phyloP scores from a whole-genome alignment of 352 stramenopile genomes.

The Aphanomyces euteiches region DNA sequence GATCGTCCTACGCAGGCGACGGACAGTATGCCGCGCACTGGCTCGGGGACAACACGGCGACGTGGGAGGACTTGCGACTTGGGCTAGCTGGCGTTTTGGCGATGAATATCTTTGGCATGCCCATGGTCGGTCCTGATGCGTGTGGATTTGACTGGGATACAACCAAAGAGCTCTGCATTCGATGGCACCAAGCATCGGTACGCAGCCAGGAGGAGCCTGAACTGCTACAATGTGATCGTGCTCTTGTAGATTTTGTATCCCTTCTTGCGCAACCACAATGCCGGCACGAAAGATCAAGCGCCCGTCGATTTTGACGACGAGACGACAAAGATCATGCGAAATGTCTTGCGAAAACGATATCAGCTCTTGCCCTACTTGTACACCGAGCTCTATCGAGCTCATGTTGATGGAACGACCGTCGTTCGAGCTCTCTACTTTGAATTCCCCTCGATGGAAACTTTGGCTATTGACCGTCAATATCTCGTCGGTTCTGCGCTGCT shows the following conservation, averaged over 20 bases:
- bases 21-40: conserved; percentile 64
- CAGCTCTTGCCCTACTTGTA: conserved; percentile 77
- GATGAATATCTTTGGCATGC: conserved; percentile 72
- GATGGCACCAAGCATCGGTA: conserved; percentile 42
- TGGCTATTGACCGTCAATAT: conserved; percentile 54
- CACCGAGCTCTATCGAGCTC: conserved; percentile 62
- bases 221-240: not conserved
- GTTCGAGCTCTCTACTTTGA: conserved; percentile 57
- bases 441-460: conserved; percentile 47
- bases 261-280: conserved; percentile 83
- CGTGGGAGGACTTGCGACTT: conserved; percentile 72
- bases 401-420: conserved; percentile 45
- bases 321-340: conserved; percentile 45
- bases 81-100: conserved; percentile 64
- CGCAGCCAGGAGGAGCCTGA: not conserved
- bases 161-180: conserved; percentile 63
- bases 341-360: conserved; percentile 69
- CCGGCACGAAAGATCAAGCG: conserved; percentile 44
- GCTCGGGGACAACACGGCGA: conserved; percentile 74
- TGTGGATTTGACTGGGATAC: conserved; percentile 62
- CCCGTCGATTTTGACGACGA: conserved; percentile 65
- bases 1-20: conserved; percentile 64
- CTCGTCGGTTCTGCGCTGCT: conserved; percentile 44
- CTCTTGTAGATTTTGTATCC: conserved; percentile 51
- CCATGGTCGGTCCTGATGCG: conserved; percentile 79